Percentiles rank a stretch among this genome's conserved stretches.
Conservation (phyloP, 352 stramenopile species). For the Globisporangium cystogenes region DNA sequence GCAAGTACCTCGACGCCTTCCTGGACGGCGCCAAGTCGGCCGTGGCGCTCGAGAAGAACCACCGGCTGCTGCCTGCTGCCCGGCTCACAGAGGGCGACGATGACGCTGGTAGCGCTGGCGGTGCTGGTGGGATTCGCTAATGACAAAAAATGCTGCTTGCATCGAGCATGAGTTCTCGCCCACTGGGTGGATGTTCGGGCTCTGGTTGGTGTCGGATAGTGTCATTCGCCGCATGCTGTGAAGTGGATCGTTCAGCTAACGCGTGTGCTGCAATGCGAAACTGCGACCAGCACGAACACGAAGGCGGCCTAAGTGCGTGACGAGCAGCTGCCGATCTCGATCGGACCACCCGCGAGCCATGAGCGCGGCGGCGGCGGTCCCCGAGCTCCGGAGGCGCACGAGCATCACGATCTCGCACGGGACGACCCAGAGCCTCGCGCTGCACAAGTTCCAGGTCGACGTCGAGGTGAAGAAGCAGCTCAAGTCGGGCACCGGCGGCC, state of each 20-base stretch:
- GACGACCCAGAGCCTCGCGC: slow-evolving; percentile 10
- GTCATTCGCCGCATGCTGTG: too few species aligned
- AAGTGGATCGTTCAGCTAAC: too few species aligned
- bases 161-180: too few species aligned
- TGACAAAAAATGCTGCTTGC: too few species aligned
- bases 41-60: slow-evolving; percentile 75
- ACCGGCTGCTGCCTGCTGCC: slow-evolving; percentile 40
- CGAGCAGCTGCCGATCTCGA: too few species aligned
- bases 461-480: slow-evolving; percentile 1
- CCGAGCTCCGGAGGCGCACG: slow-evolving; percentile 5
- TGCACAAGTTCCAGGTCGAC: slow-evolving; percentile 18
- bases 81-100: background rate
- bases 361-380: background rate
- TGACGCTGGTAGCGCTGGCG: too few species aligned
- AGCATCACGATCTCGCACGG: background rate
- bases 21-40: slow-evolving; percentile 54
- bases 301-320: too few species aligned
- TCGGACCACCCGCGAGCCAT: background rate
- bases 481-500: background rate
- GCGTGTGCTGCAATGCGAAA: too few species aligned
- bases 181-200: too few species aligned
- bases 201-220: too few species aligned
- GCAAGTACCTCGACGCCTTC: slow-evolving; percentile 73
- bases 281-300: too few species aligned
- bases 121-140: too few species aligned